A percentile compares a stretch with the other conserved stretches of the same genome.
Conservation (phyloP, 2,329 filamentous ascomycete species). For the Pyrenophora seminiperda region DNA sequence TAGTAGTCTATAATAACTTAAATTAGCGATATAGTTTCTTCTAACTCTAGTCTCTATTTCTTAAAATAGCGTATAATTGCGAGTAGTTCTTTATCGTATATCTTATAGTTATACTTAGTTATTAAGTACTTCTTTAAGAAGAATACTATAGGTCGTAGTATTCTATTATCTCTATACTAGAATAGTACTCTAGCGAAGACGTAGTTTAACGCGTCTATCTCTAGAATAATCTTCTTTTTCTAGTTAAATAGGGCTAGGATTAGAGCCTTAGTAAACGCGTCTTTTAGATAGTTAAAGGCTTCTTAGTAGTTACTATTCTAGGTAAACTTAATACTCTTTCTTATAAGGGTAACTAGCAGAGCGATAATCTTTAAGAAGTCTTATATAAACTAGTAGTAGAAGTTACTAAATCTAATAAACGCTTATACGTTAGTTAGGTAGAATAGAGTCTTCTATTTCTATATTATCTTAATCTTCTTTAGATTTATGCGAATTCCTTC, state of each 20-base stretch:
- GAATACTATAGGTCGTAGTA: slow-evolving; percentile 25
- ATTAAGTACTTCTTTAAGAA: slow-evolving; percentile 27
- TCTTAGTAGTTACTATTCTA: background rate
- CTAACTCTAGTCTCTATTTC: slow-evolving; percentile 23
- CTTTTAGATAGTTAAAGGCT: background rate
- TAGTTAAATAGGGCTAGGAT: background rate
- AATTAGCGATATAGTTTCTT: slow-evolving; percentile 19
- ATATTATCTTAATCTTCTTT: background rate
- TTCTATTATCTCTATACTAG: slow-evolving; percentile 9
- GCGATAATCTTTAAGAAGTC: slow-evolving; percentile 2
- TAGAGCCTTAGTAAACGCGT: background rate
- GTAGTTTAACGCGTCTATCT: slow-evolving; percentile 7
- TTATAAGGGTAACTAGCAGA: background rate
- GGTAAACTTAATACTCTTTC: too few relatives aligned
- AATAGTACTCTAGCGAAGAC: slow-evolving; percentile 12
- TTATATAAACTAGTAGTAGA: background rate
- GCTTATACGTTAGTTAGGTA: background rate
- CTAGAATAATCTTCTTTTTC: background rate
- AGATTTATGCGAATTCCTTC: background rate
- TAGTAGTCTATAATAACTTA: slow-evolving; percentile 39
- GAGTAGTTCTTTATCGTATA: slow-evolving; percentile 47
- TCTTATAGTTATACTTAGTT: slow-evolving; percentile 41
- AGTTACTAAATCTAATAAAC: background rate
- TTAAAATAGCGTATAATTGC: slow-evolving; percentile 39
- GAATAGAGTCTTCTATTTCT: background rate